Evolutionary conservation across 164 flowering plant genomes (phyloP).

Genomic region (Macadamia integrifolia): DNA sequence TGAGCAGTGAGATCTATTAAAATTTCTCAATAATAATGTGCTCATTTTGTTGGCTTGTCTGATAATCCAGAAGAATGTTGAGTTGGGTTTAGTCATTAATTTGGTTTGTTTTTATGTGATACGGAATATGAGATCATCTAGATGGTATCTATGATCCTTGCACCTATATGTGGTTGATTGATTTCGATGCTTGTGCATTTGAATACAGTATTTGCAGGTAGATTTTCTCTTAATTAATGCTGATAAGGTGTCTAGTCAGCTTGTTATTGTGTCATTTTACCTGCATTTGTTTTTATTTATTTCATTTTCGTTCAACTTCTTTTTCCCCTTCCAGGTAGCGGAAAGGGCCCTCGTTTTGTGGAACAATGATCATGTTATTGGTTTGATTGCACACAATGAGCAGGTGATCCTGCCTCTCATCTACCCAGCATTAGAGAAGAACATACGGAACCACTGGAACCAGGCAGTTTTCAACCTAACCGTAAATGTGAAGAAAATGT

Average conservation of each 20-base stretch:
- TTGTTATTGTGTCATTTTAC: too few relatives aligned
- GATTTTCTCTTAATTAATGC: not conserved
- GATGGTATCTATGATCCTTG: too few relatives aligned
- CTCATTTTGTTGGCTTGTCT: too few relatives aligned
- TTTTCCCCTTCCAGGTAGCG: conserved; percentile 59
- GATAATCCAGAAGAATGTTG: too few relatives aligned
- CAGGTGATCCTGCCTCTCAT: conserved; percentile 64
- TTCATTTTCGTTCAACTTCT: too few relatives aligned
- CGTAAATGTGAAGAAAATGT: conserved; percentile 67
- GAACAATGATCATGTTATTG: conserved; percentile 85
- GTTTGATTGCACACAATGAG: conserved; percentile 72
- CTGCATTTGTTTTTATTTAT: too few relatives aligned
- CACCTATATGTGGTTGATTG: too few relatives aligned
- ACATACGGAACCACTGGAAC: conserved; percentile 80
- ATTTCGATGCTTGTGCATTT: not conserved
- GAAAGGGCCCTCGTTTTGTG: conserved; percentile 91
- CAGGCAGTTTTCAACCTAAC: conserved; percentile 80
- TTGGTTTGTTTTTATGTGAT: too few relatives aligned
- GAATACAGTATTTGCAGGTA: not conserved
- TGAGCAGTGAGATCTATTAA: too few relatives aligned
- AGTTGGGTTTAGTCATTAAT: too few relatives aligned
- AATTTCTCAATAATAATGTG: too few relatives aligned
- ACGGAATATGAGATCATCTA: too few relatives aligned
- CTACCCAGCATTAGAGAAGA: conserved; percentile 71
- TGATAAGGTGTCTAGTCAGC: not conserved